Percentiles rank a stretch among this genome's conserved stretches.
phyloP scores from a whole-genome alignment of 495 filamentous ascomycete genomes.

The Penicillium cosmopolitanum region DNA sequence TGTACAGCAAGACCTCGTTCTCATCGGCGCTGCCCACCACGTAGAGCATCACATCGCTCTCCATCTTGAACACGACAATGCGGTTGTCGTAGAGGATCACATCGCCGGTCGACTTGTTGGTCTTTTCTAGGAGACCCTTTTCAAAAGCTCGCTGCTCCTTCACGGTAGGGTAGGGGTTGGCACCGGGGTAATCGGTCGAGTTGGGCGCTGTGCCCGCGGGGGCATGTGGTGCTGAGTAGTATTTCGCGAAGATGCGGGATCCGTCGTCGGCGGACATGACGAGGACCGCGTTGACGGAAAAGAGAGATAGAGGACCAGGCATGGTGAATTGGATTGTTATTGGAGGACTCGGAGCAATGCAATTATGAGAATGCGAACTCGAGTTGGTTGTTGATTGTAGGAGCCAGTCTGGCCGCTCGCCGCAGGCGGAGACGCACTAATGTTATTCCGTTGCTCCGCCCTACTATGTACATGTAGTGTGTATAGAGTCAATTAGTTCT shows the following conservation, averaged over 20 bases:
- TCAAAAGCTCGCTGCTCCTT: constrained; percentile 96
- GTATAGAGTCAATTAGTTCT: too few species aligned
- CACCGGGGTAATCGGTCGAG: constrained; percentile 60
- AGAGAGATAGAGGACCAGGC: constrained; percentile 70
- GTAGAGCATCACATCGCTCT: constrained; percentile 96
- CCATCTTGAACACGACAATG: constrained; percentile 95
- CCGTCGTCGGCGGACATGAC: constrained; percentile 87
- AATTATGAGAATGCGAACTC: not conserved
- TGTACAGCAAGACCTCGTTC: constrained; percentile 96
- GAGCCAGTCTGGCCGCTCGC: constrained; percentile 46
- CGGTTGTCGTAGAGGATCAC: constrained; percentile 96
- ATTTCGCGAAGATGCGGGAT: constrained; percentile 90
- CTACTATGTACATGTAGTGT: not conserved
- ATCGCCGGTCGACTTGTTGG: constrained; percentile 90
- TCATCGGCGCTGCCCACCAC: constrained; percentile 91
- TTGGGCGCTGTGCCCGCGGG: constrained; percentile 55
- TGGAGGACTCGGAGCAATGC: constrained; percentile 17
- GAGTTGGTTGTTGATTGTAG: constrained; percentile 39
- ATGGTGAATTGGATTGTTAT: constrained; percentile 32
- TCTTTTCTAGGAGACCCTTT: constrained; percentile 94
- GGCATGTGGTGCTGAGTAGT: constrained; percentile 88
- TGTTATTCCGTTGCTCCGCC: constrained; percentile 38
- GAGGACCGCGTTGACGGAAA: constrained; percentile 90
- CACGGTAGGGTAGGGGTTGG: constrained; percentile 83
- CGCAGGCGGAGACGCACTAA: constrained; percentile 42